A percentile compares a stretch with the other conserved stretches of the same genome.
phyloP scores from a whole-genome alignment of 2,329 filamentous ascomycete genomes.

The Xylariomycetidae sp. region DNA sequence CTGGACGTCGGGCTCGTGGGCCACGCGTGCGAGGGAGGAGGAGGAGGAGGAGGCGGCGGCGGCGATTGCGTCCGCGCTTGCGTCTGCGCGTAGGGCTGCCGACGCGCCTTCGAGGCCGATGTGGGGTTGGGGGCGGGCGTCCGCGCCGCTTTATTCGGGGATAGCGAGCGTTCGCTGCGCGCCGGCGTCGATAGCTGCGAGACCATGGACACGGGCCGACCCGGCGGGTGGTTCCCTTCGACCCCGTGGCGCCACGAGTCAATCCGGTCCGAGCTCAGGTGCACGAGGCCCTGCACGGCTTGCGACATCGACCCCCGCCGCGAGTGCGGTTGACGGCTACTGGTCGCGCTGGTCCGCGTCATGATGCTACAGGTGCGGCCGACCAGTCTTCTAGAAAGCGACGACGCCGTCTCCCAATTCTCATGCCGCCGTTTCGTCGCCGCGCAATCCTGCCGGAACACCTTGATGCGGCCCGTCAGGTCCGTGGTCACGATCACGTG shows the following conservation, averaged over 20 bases:
- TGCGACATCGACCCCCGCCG: slow-evolving; percentile 47
- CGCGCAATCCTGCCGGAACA: slow-evolving; percentile 93
- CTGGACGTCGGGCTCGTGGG: slow-evolving; percentile 37
- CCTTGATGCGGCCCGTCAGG: slow-evolving; percentile 81
- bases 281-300: slow-evolving; percentile 30
- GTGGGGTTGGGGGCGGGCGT: slow-evolving; percentile 14
- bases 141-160: slow-evolving; percentile 41
- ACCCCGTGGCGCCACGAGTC: slow-evolving; percentile 77
- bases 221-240: slow-evolving; percentile 17
- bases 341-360: slow-evolving; percentile 44
- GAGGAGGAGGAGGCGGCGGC: slow-evolving; percentile 4
- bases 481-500: slow-evolving; percentile 92
- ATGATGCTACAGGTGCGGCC: slow-evolving; percentile 51
- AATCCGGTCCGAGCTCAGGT: slow-evolving; percentile 63
- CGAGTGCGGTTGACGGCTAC: slow-evolving; percentile 36
- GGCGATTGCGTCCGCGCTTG: background rate
- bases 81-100: slow-evolving; percentile 31
- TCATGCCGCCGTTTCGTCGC: slow-evolving; percentile 70
- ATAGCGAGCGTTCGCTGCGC: slow-evolving; percentile 49
- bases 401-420: slow-evolving; percentile 70
- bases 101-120: slow-evolving; percentile 40
- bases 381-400: slow-evolving; percentile 63
- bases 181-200: slow-evolving; percentile 28
- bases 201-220: slow-evolving; percentile 30
- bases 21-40: slow-evolving; percentile 18